These are phyloP conservation scores for Fusarium protoensiforme DNA, from an alignment of 2,329 filamentous ascomycete genomes.

Conservation along the genomic window DNA sequence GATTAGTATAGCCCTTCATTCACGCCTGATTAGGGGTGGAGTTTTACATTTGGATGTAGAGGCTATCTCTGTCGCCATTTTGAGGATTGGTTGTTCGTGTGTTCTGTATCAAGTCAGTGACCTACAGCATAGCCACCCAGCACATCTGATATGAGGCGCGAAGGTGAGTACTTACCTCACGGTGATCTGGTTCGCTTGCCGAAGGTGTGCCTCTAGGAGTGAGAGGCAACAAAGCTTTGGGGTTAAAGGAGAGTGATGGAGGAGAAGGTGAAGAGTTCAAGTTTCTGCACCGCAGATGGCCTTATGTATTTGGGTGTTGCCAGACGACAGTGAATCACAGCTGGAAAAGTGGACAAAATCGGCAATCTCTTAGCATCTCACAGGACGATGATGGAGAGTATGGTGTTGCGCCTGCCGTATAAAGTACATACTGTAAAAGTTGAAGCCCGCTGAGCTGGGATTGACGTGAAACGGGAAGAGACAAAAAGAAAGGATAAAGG, in stretches of 20 bases:
- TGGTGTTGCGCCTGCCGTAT: not conserved
- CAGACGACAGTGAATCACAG: not conserved
- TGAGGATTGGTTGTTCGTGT: not conserved
- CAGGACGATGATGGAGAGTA: not conserved
- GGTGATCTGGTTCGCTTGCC: not conserved
- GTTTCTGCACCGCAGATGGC: not conserved
- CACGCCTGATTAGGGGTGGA: not conserved
- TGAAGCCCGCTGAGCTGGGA: not conserved
- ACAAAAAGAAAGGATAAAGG: not conserved
- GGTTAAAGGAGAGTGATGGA: not conserved
- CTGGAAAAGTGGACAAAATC: not conserved
- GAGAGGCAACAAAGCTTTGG: not conserved
- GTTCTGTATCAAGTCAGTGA: not conserved
- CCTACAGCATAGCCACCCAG: not conserved
- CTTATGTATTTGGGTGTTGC: not conserved
- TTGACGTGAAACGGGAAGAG: not conserved
- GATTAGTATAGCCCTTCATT: not conserved
- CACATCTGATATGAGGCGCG: not conserved
- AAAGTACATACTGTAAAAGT: not conserved
- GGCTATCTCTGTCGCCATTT: not conserved
- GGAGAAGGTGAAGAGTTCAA: not conserved
- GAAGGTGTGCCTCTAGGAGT: not conserved
- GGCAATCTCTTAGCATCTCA: not conserved
- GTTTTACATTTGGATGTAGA: not conserved
- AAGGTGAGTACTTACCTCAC: not conserved